phyloP scores from a whole-genome alignment of 176 grass and related monocot genomes.

The Oryza glaberrima region DNA sequence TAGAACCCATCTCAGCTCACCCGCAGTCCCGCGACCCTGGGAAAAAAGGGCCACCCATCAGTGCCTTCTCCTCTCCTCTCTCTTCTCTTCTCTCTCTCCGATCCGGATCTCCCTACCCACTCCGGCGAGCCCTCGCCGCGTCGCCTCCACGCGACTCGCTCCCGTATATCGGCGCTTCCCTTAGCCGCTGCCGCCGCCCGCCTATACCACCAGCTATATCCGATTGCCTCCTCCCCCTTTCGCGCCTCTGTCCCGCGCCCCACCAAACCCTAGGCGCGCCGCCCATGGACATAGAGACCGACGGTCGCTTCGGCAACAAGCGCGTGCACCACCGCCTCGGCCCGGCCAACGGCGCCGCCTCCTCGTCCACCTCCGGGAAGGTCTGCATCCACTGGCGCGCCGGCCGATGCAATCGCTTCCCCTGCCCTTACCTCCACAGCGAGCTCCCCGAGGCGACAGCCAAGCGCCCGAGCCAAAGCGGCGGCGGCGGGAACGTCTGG shows the following conservation, averaged over 20 bases:
- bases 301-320: conserved; percentile 69
- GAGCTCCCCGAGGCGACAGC: conserved; percentile 59
- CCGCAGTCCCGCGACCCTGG: conserved; percentile 5
- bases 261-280: conserved; percentile 57
- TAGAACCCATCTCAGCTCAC: neutral
- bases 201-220: conserved; percentile 4
- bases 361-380: conserved; percentile 47
- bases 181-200: conserved; percentile 10
- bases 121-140: conserved; percentile 65
- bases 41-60: conserved; percentile 17
- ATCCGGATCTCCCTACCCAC: conserved; percentile 49
- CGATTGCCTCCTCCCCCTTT: neutral
- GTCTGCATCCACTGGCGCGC: conserved; percentile 88
- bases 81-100: conserved; percentile 48
- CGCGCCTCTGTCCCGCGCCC: conserved; percentile 23
- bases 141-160: conserved; percentile 38
- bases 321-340: conserved; percentile 58
- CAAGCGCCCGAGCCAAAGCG: conserved; percentile 54
- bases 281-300: conserved; percentile 59
- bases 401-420: conserved; percentile 88
- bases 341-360: conserved; percentile 31
- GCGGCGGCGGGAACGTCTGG: conserved; percentile 52
- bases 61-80: conserved; percentile 19
- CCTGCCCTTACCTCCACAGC: conserved; percentile 91
- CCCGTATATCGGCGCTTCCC: conserved; percentile 10